Conservation (phyloP, 257 asterid species). For the Solanum chaucha region DNA sequence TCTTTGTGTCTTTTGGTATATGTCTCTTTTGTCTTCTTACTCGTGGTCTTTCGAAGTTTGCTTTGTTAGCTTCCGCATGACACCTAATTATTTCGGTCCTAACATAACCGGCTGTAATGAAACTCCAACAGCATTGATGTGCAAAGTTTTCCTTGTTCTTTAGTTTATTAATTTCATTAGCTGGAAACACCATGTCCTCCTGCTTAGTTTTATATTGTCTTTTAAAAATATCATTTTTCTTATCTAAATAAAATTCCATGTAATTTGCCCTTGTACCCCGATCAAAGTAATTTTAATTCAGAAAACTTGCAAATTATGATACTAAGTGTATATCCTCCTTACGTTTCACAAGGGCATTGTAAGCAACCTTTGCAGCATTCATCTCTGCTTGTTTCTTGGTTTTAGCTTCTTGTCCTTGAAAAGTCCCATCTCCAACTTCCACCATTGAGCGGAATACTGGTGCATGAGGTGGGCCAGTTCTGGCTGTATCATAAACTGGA, state of each 20-base stretch:
- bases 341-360: slow-evolving; percentile 32
- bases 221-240: not conserved
- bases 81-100: too few species aligned
- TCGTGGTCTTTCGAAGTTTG: too few species aligned
- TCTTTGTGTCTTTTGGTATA: too few species aligned
- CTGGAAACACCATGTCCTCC: not conserved
- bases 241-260: not conserved
- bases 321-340: slow-evolving; percentile 16
- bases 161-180: not conserved
- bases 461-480: slow-evolving; percentile 37
- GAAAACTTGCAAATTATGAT: not conserved
- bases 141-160: not conserved
- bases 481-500: slow-evolving; percentile 43
- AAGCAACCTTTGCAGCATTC: slow-evolving; percentile 71
- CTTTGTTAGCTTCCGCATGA: too few species aligned
- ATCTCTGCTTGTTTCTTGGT: slow-evolving; percentile 76
- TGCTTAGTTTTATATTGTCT: not conserved
- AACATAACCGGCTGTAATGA: not conserved
- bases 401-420: slow-evolving; percentile 48
- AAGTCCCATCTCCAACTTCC: slow-evolving; percentile 35
- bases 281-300: not conserved
- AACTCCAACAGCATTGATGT: not conserved
- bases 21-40: too few species aligned
- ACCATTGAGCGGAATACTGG: slow-evolving; percentile 44
- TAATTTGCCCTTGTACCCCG: not conserved